Conservation (phyloP, 129 eudicot genomes). For the Glebionis coronaria region DNA sequence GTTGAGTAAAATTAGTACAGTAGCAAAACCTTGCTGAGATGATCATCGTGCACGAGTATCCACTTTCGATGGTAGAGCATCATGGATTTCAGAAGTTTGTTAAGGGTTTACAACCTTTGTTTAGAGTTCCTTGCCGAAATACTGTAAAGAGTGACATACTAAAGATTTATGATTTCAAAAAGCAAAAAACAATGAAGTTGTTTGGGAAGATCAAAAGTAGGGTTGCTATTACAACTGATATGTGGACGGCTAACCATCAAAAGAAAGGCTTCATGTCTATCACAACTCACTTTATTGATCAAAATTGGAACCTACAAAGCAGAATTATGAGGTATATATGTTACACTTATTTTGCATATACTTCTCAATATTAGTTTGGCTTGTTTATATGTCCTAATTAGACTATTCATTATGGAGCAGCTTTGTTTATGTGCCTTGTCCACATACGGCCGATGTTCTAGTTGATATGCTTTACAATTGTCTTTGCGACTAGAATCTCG, state of each 20-base stretch:
- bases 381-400: not conserved
- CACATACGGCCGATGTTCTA: constrained; percentile 8
- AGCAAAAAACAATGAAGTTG: too few species aligned
- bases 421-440: constrained; percentile 27
- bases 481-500: constrained; percentile 18
- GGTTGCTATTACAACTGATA: not conserved
- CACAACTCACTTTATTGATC: not conserved
- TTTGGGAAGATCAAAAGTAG: not conserved
- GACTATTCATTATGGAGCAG: not conserved
- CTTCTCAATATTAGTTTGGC: not conserved
- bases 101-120: not conserved
- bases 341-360: too few species aligned
- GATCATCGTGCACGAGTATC: too few species aligned
- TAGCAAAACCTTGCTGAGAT: too few species aligned
- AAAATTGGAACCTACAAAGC: not conserved
- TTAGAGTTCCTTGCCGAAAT: constrained; percentile 9
- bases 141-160: not conserved
- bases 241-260: not conserved
- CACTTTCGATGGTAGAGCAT: too few species aligned
- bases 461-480: constrained; percentile 1
- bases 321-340: too few species aligned
- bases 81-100: too few species aligned
- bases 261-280: not conserved
- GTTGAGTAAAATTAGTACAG: too few species aligned
- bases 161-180: too few species aligned